Base-by-base conservation (phyloP, 164 flowering plant genomes). In the Echeveria elegans region DNA sequence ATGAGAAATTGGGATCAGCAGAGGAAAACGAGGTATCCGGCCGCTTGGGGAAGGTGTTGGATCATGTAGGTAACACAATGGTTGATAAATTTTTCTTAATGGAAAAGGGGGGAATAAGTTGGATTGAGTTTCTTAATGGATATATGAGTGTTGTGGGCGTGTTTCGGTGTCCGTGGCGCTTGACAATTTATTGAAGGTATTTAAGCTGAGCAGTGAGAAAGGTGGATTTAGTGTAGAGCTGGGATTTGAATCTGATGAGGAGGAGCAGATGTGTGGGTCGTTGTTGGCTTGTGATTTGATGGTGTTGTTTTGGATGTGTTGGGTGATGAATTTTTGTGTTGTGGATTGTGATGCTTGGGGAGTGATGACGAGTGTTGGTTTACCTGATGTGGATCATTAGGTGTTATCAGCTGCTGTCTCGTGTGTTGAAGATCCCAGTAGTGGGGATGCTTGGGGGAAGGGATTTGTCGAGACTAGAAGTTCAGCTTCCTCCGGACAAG, bases 61-160 rank as follows among this genome's bases (percentile, higher is more conserved):
- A 65, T 68, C 75, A 88, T 50, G 23, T 89, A 29, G 92, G 96
- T 41, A 48, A 80, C 21, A 61, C 94, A 2, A 70, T 91, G 26
- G 83, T 82, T 48, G 93, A 91, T 58, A 63, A 76, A 9, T 86
- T 83, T 71, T 94, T 89, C 67, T 69, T 70, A 16, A 48, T 80
- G 14, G 90, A 79, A 18, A 74, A 86, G 50, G 87, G 76, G 29
- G 89, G 88, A 21, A 59, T 89, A 28, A 68, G 70, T 73, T 91
- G 94, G 97, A 64, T 85, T 53, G 90, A 88, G 67, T 94, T 89
- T 72, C 68, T 88, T 72, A 83, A 75, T 73, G 99, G 96, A 16
- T 91, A 85, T 71, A 73, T 76, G 26, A 77, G 48, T 83, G 93
- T 66, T 88, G 93, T 71, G 91, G 87, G 29, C 82, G 85, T 70